A percentile compares a stretch with the other conserved stretches of the same genome.
Conservation (phyloP, 495 filamentous ascomycete species). For the Aspergillus mulundensis region DNA sequence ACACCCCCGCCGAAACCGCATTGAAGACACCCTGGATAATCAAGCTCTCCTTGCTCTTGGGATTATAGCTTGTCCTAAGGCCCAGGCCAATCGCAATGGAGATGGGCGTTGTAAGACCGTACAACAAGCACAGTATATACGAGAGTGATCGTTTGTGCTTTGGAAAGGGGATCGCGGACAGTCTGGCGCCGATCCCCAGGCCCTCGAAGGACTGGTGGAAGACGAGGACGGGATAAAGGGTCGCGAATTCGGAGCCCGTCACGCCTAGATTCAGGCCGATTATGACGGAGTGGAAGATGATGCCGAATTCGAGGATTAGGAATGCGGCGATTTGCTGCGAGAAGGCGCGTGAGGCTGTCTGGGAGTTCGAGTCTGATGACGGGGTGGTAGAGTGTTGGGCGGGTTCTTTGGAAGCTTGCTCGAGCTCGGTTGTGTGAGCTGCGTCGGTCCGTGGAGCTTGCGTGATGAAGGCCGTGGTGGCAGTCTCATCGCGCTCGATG, state of each 20-base stretch:
- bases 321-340: conserved; percentile 7
- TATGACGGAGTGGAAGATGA: conserved; percentile 13
- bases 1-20: conserved; percentile 2
- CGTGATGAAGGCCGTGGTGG: no score
- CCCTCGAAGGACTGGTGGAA: conserved; percentile 13
- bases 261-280: conserved; percentile 8
- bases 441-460: neutral
- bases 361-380: neutral
- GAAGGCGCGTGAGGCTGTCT: neutral
- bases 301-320: conserved; percentile 9
- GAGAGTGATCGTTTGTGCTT: neutral
- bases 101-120: conserved; percentile 8
- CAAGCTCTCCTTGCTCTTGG: neutral
- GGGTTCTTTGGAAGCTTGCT: neutral
- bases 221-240: conserved; percentile 7
- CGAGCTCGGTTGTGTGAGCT: neutral
- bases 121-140: neutral
- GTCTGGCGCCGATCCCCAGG: conserved; percentile 3
- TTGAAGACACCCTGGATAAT: conserved; percentile 1
- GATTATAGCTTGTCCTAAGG: neutral
- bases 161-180: conserved; percentile 8
- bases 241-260: conserved; percentile 6
- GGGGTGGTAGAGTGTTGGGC: neutral
- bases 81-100: conserved; percentile 5
- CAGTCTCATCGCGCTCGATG: conserved; percentile 9